These are phyloP conservation scores for Oenanthe sinensis DNA, from an alignment of 129 eudicot species.

Conservation along the genomic window DNA sequence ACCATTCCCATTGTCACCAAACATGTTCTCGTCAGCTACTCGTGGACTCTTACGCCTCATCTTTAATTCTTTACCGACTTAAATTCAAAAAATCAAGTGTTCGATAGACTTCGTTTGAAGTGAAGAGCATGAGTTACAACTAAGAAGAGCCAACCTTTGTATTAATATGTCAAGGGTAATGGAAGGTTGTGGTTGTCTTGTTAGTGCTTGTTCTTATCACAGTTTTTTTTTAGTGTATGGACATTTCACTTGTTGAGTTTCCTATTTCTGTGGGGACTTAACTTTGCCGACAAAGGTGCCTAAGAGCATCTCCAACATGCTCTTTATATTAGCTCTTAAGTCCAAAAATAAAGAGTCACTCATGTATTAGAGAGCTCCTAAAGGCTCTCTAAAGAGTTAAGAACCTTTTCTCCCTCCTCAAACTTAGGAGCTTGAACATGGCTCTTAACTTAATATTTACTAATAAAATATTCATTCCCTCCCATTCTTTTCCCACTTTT, in stretches of 20 bases:
- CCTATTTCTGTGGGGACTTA: slow-evolving; percentile 27
- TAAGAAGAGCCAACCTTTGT: slow-evolving; percentile 22
- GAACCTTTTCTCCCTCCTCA: too few relatives aligned
- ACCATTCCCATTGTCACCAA: slow-evolving; percentile 27
- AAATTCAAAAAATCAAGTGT: neutral
- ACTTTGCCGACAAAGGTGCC: slow-evolving; percentile 19
- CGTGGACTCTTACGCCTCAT: slow-evolving; percentile 54
- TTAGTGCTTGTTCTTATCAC: slow-evolving; percentile 50
- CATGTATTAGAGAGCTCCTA: too few relatives aligned
- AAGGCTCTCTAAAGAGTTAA: too few relatives aligned
- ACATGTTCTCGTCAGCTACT: slow-evolving; percentile 69
- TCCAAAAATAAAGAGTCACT: too few relatives aligned
- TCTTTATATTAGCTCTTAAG: too few relatives aligned
- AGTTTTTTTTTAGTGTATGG: slow-evolving; percentile 31
- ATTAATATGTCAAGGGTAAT: slow-evolving; percentile 15
- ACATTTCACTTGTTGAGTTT: slow-evolving; percentile 20
- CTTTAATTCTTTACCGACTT: neutral
- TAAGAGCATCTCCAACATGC: too few relatives aligned
- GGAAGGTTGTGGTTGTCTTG: slow-evolving; percentile 46
- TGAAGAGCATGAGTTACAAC: slow-evolving; percentile 11
- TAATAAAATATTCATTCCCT: too few relatives aligned
- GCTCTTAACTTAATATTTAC: too few relatives aligned
- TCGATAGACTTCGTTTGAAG: slow-evolving; percentile 12
- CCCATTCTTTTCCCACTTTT: too few relatives aligned
- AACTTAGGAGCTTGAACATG: too few relatives aligned